Conservation (phyloP, 768 basidiomycete genomes). For the Boletus fagicola region DNA sequence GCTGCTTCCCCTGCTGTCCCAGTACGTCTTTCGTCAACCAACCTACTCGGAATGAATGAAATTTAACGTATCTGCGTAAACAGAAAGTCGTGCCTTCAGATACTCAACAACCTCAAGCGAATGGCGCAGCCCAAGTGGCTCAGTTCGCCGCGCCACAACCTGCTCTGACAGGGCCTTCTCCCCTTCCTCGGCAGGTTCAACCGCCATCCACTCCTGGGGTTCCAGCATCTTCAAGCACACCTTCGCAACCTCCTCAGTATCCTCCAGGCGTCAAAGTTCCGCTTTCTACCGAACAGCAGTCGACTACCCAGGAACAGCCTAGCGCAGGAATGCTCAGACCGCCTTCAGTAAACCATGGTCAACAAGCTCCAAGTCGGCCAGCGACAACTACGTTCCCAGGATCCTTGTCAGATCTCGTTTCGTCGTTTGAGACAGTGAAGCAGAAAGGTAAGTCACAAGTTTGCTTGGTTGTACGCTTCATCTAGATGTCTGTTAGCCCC, state of each 20-base stretch:
- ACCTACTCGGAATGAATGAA: constrained; percentile 15
- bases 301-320: constrained; percentile 32
- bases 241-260: constrained; percentile 48
- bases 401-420: constrained; percentile 87
- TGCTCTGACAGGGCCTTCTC: constrained; percentile 42
- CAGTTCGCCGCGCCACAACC: constrained; percentile 31
- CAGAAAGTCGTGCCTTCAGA: constrained; percentile 41
- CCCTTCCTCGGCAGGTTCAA: constrained; percentile 49
- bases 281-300: constrained; percentile 41
- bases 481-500: constrained; percentile 45
- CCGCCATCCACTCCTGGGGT: constrained; percentile 34
- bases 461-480: background rate
- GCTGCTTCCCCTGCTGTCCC: constrained; percentile 41
- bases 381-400: constrained; percentile 65
- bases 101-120: constrained; percentile 37
- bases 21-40: constrained; percentile 35
- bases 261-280: constrained; percentile 68
- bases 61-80: constrained; percentile 20
- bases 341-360: constrained; percentile 49
- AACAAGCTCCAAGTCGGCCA: constrained; percentile 40
- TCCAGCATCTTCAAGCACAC: constrained; percentile 8
- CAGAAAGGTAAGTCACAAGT: constrained; percentile 73
- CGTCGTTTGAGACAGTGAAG: constrained; percentile 94
- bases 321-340: constrained; percentile 49
- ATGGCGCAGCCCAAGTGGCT: constrained; percentile 31